phyloP scores from a whole-genome alignment of 1,284 basidiomycete genomes.

The Golubevia pallescens region DNA sequence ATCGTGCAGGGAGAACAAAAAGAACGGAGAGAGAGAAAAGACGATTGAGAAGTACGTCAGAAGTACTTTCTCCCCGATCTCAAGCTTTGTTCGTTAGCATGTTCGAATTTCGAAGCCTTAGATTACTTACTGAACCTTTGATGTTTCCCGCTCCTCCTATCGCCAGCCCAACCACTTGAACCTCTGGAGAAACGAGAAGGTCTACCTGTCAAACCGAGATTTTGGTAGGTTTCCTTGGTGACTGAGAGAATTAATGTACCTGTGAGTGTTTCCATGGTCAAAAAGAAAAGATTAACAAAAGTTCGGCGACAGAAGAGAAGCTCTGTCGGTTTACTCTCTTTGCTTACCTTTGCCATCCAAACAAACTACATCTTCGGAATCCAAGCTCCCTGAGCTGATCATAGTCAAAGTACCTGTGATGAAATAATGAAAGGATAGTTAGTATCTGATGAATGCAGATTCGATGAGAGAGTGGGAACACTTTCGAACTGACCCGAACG shows the following conservation, averaged over 20 bases:
- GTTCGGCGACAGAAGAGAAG: no score
- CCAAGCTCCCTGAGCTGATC: slow-evolving; percentile 26
- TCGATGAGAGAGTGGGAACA: neutral
- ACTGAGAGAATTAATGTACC: slow-evolving; percentile 52
- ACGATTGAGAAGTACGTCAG: no score
- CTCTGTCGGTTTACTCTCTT: no score
- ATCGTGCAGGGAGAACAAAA: no score
- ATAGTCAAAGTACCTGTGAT: slow-evolving; percentile 33
- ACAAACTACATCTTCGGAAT: slow-evolving; percentile 42
- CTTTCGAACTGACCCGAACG: slow-evolving; percentile 8
- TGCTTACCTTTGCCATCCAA: slow-evolving; percentile 35
- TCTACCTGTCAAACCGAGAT: slow-evolving; percentile 49
- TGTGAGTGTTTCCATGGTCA: neutral
- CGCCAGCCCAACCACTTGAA: slow-evolving; percentile 49
- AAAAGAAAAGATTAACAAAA: no score
- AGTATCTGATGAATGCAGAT: neutral
- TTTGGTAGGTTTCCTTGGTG: slow-evolving; percentile 56
- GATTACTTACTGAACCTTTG: no score
- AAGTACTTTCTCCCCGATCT: no score
- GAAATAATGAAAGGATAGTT: neutral
- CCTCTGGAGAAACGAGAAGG: slow-evolving; percentile 37
- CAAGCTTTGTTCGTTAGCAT: no score
- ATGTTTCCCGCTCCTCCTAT: slow-evolving; percentile 33
- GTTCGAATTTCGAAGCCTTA: no score
- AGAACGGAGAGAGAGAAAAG: no score